Percentiles rank a stretch among this genome's conserved stretches.
phyloP scores from a whole-genome alignment of 2,329 filamentous ascomycete genomes.

The Grosmannia penicillata region DNA sequence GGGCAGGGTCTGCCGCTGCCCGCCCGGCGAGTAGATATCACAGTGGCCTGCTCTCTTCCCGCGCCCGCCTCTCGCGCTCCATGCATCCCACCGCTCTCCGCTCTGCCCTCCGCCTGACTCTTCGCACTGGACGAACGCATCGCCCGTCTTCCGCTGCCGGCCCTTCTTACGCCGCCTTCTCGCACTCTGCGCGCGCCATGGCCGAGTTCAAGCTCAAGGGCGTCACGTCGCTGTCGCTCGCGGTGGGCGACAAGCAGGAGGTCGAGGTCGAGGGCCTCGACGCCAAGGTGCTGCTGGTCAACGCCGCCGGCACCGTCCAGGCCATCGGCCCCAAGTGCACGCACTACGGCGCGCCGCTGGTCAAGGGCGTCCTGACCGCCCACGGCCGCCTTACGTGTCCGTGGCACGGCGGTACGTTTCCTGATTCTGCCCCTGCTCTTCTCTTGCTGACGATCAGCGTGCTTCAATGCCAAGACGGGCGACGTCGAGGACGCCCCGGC shows the following conservation, averaged over 20 bases:
- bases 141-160: too few relatives aligned
- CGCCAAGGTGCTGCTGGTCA: slow-evolving; percentile 76
- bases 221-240: slow-evolving; percentile 57
- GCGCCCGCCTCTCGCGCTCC: too few relatives aligned
- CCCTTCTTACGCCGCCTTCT: background rate
- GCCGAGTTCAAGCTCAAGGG: slow-evolving; percentile 58
- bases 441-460: slow-evolving; percentile 22
- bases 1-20: too few relatives aligned
- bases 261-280: slow-evolving; percentile 83
- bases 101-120: too few relatives aligned
- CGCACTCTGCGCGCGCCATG: slow-evolving; percentile 24
- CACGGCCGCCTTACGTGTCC: slow-evolving; percentile 81
- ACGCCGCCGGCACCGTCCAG: slow-evolving; percentile 59
- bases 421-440: background rate
- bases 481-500: slow-evolving; percentile 94
- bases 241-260: slow-evolving; percentile 73
- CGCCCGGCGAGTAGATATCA: too few relatives aligned
- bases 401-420: slow-evolving; percentile 74
- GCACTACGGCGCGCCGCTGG: slow-evolving; percentile 78
- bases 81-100: too few relatives aligned
- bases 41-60: too few relatives aligned
- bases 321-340: slow-evolving; percentile 74
- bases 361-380: slow-evolving; percentile 69
- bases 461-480: slow-evolving; percentile 78
- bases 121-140: too few relatives aligned